Percentiles rank a stretch among this genome's conserved stretches.
phyloP scores from a whole-genome alignment of 495 filamentous ascomycete genomes.

The Penicillium herquei region DNA sequence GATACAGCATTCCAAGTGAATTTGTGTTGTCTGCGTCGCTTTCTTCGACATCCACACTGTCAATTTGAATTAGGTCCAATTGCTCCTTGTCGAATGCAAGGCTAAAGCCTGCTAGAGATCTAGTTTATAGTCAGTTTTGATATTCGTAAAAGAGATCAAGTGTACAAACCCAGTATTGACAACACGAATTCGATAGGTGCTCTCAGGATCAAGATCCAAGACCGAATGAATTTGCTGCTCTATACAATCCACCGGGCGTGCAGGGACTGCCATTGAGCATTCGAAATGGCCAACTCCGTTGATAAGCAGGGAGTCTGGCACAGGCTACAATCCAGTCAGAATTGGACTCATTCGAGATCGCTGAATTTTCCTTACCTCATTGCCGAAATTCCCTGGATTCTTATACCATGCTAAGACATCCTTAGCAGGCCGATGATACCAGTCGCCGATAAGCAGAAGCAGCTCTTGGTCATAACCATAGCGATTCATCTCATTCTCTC shows the following conservation, averaged over 20 bases:
- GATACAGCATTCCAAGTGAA: constrained; percentile 44
- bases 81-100: constrained; percentile 29
- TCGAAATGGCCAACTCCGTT: constrained; percentile 50
- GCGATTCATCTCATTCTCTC: background rate
- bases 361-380: constrained; percentile 33
- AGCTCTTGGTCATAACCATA: constrained; percentile 40
- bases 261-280: constrained; percentile 49
- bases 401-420: constrained; percentile 49
- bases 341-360: background rate
- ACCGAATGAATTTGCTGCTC: constrained; percentile 20
- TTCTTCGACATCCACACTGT: constrained; percentile 37
- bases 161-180: constrained; percentile 40
- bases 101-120: constrained; percentile 44
- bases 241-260: constrained; percentile 45
- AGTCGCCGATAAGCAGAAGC: constrained; percentile 52
- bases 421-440: constrained; percentile 46
- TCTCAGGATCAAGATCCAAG: constrained; percentile 19
- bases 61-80: constrained; percentile 38
- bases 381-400: constrained; percentile 42
- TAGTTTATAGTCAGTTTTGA: constrained; percentile 9
- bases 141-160: background rate
- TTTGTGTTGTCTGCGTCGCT: constrained; percentile 13
- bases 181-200: constrained; percentile 30
- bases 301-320: constrained; percentile 51
- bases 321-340: constrained; percentile 29